Evolutionary conservation across 2,329 filamentous ascomycete genomes (phyloP).

Genomic region (Talaromyces sp.): DNA sequence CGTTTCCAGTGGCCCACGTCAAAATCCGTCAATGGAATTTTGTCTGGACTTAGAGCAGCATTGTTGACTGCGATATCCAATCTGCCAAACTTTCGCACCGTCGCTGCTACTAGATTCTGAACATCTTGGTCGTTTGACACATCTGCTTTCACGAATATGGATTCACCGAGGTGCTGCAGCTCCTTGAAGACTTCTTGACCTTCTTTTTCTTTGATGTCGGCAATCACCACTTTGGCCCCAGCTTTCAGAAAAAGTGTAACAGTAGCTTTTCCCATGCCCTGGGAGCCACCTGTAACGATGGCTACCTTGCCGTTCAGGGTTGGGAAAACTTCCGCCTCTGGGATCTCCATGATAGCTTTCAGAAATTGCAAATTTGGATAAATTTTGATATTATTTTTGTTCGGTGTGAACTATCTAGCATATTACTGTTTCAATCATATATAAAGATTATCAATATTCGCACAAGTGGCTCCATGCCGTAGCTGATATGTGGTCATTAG

Average conservation of each 20-base stretch:
- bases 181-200: conserved; percentile 25
- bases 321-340: background rate
- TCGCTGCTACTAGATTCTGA: background rate
- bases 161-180: conserved; percentile 31
- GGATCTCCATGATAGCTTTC: no score
- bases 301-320: conserved; percentile 1
- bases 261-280: conserved; percentile 27
- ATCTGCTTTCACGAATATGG: conserved; percentile 27
- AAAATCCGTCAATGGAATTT: conserved; percentile 15
- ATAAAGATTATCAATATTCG: no score
- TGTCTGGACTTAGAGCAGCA: conserved; percentile 25
- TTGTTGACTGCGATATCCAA: conserved; percentile 2
- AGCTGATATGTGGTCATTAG: no score
- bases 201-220: conserved; percentile 59
- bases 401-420: no score
- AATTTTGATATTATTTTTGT: no score
- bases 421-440: no score
- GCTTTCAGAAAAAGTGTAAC: conserved; percentile 64
- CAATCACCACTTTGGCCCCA: conserved; percentile 70
- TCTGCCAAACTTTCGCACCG: background rate
- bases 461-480: no score
- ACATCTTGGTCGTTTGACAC: background rate
- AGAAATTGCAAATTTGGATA: no score
- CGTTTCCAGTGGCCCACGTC: background rate
- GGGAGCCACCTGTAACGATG: conserved; percentile 21